Base-by-base conservation (phyloP, 108 stramenopile genomes). In the Poteriospumella lacustris region DNA sequence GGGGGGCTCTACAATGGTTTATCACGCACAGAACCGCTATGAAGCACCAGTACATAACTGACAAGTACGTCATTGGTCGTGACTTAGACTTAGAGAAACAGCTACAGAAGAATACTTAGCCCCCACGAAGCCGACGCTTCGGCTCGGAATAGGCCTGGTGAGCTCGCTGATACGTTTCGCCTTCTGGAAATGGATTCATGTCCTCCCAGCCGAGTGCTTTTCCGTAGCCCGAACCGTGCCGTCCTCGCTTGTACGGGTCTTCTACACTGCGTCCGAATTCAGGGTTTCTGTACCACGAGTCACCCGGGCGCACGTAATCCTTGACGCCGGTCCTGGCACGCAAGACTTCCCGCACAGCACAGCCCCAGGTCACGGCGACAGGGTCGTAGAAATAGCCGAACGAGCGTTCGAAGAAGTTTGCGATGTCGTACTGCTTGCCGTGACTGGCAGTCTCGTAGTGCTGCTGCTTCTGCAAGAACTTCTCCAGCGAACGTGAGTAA, bases 231-330 rank as follows among this genome's bases (percentile, higher is more conserved):
- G 60, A 3, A 64, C 60, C 60, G 36, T 64, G 24, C 24, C 70
- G 5, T 5, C 47, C 47, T 26, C 70, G 26, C 41, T 73, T 73
- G 5, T 5, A 34, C 31, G 70, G 70, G 5, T 73, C 70, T 5
- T 26, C 41, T 5, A 73, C 47, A 19, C 9, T 26, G 28, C 70
- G 38, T 12, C 70, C 70, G 24, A 73, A 73, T 24, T 73, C 70
- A 12, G 47, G 44, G 42, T 73, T 73, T 5, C 70, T 36, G 33
- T 52, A 52, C 70, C 70, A 73, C 64, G 19, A 19, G 36, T 73
- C 70, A 52, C 70, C 70, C 26, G 70, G 70, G 5, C 70, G 12
- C 43, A 73, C 9, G 36, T 52, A 73, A 52, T 44, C 31, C 42
- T 26, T 5, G 26, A 42, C 43, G 5, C 70, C 70, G 26, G 70